Evolutionary conservation across 306 rosid genomes (phyloP), one percentile per base, ranked within the genome.

Genomic region (Vigna unguiculata): DNA sequence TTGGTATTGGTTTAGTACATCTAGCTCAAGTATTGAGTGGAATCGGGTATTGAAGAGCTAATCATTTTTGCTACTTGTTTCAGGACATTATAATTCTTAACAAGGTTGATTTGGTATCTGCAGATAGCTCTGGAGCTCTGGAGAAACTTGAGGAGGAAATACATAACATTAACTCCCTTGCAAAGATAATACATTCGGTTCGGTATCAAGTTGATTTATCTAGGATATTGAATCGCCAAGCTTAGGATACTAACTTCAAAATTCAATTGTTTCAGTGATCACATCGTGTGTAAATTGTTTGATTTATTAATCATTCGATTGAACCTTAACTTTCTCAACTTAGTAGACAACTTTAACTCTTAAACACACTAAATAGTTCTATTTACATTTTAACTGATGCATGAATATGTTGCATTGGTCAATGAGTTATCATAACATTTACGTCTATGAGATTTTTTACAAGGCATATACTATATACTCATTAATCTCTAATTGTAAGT

Each of bases 81-180:
- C 86, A 92, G 98, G 98, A 92, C 78, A 87, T 88, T 83, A 77
- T 90, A 83, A 87, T 92, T 87, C 97, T 95, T 87, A 95, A 92
- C 88, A 95, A 95, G 91, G 96, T 92, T 85, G 98, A 95, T 88
- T 87, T 95, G 93, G 93, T 90, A 78, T 85, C 96, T 86, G 84
- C 88, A 75, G 95, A 90, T 72, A 86, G 85, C 43, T 83, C 88
- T 71, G 90, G 69, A 49, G 82, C 71, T 81, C 78, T 90, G 84
- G 87, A 90, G 85, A 90, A 90, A 82, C 89, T 95, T 21, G 96
- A 89, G 83, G 90, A 83, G 79, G 98, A 92, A 80, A 92, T 95
- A 74, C 92, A 74, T 84, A 86, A 80, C 69, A 88, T 95, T 65
- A 95, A 95, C 51, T 82, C 97, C 17, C 98, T 95, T 15, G 93